A percentile compares a stretch with the other conserved stretches of the same genome.
Evolutionary conservation across 352 stramenopile genomes (phyloP).

Genomic region (Phytophthora kernoviae): DNA sequence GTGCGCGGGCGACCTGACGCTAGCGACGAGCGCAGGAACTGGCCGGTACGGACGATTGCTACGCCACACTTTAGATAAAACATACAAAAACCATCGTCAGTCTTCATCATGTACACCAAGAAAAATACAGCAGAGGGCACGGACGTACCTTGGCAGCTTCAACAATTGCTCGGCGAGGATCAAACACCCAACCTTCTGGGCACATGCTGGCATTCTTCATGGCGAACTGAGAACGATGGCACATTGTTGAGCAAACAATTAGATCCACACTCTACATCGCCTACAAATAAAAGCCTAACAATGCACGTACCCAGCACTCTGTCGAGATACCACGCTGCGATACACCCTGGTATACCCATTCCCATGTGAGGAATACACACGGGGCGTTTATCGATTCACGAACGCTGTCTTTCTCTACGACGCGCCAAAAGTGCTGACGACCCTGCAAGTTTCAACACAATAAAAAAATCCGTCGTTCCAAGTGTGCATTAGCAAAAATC

Average conservation of each 20-base stretch:
- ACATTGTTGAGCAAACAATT: slow-evolving; percentile 3
- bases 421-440: slow-evolving; percentile 84
- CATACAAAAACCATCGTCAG: slow-evolving; percentile 1
- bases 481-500: neutral
- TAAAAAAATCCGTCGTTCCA: neutral
- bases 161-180: slow-evolving; percentile 73
- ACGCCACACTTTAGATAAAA: slow-evolving; percentile 46
- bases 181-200: slow-evolving; percentile 67
- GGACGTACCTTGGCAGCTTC: slow-evolving; percentile 67
- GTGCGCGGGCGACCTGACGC: slow-evolving; percentile 33
- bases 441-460: slow-evolving; percentile 40
- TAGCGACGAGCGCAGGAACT: slow-evolving; percentile 65
- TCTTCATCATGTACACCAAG: slow-evolving; percentile 2
- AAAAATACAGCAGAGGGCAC: neutral
- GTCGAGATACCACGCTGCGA: slow-evolving; percentile 80
- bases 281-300: slow-evolving; percentile 7
- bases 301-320: slow-evolving; percentile 72
- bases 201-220: slow-evolving; percentile 83
- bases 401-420: slow-evolving; percentile 54
- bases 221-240: slow-evolving; percentile 53
- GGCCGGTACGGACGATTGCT: slow-evolving; percentile 72
- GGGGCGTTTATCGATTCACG: slow-evolving; percentile 47
- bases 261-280: neutral
- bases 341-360: slow-evolving; percentile 87
- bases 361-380: slow-evolving; percentile 83